phyloP scores from a whole-genome alignment of 495 filamentous ascomycete genomes.

The Penicillium silybi region DNA sequence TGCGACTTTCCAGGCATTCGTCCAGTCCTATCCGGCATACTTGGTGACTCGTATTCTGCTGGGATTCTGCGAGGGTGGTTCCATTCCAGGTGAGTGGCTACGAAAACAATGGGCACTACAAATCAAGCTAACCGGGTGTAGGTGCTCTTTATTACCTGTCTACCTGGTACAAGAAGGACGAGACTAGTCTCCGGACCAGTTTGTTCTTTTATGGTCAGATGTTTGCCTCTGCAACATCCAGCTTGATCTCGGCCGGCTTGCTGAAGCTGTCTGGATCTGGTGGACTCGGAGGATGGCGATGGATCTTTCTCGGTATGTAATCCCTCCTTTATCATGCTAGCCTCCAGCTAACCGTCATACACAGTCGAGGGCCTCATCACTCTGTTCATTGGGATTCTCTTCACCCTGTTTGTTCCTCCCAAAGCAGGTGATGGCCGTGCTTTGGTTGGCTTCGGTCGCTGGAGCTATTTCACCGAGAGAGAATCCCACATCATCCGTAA shows the following conservation, averaged over 20 bases:
- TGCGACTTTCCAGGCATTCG: constrained; percentile 56
- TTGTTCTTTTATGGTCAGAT: constrained; percentile 54
- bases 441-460: constrained; percentile 36
- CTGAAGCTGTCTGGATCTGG: constrained; percentile 46
- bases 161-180: constrained; percentile 56
- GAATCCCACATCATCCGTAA: constrained; percentile 40
- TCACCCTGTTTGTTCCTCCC: constrained; percentile 47
- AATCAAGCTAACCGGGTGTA: background rate
- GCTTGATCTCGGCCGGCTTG: constrained; percentile 49
- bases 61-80: constrained; percentile 56
- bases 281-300: constrained; percentile 56
- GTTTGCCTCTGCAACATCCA: constrained; percentile 50
- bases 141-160: constrained; percentile 59
- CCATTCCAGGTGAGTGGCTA: constrained; percentile 50
- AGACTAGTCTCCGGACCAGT: constrained; percentile 51
- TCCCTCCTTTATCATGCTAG: background rate
- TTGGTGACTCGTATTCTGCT: constrained; percentile 51
- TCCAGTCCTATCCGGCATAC: constrained; percentile 47
- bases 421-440: constrained; percentile 38
- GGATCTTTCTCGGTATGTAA: constrained; percentile 53
- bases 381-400: constrained; percentile 46
- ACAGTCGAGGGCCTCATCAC: constrained; percentile 53
- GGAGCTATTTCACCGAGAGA: constrained; percentile 42
- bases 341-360: background rate
- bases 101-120: background rate